Base-by-base conservation (phyloP, 805 yeast species). In the Gaillardinia entomophila region DNA sequence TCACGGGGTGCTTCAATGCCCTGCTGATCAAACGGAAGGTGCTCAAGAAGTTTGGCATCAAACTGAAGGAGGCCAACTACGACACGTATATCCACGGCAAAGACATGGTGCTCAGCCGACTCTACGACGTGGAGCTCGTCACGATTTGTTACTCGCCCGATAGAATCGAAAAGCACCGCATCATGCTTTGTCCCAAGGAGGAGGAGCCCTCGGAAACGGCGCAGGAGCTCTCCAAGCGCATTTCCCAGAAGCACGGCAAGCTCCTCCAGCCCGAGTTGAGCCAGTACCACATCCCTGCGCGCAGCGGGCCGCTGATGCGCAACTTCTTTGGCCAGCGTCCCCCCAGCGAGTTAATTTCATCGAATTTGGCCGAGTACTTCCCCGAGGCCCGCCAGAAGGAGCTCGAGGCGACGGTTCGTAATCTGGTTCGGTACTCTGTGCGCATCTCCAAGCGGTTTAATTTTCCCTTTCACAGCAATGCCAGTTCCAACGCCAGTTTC, bases 271-370 rank as follows among this genome's bases (percentile, higher is more conserved):
- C 32, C n/a, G 40, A 43, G 24, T 32, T 45, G 12, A 45, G 45
- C 27, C 52, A 51, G 30, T 48, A 40, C 32, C 58, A 49, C 33
- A 39, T 48, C 6, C 48, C 56, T 6, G 60, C 50, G 14, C 32
- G 30, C 12, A 35, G 28, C 16, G 22, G 31, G 12, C 35, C 49
- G 4, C 47, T 54, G 2, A 39, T 71, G 45, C 65, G 75, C 35
- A 68, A 63, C 34, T 71, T 84, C 37, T 80, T 81, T 55, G 94
- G 94, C 16, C 96, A 86, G 55, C 70, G 98, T 49, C 98, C 98
- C 5, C 89, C 97, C 1, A 80, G 92, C 38, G 95, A 87, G 51
- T 72, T 89, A 45, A 92, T 90, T 39, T 85, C 97, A 2, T 79
- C 89, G 2, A 87, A 90, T 49, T 63, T 90, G 42, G 81, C 88